Evolutionary conservation across 1,139 yeast species (phyloP).

Genomic region (Saccharomyces hybrid): DNA sequence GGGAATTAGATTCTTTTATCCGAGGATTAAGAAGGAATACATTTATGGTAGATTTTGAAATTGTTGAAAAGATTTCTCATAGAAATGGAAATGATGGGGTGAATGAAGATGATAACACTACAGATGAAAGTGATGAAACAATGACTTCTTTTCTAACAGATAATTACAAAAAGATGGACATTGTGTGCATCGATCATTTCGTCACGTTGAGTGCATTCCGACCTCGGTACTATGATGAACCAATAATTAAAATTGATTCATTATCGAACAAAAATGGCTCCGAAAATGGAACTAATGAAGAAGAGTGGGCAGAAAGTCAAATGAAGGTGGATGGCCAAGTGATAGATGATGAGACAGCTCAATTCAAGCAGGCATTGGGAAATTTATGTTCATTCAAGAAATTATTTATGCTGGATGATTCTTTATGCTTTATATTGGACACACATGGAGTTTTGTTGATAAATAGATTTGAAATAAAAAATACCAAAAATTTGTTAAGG

Average conservation of each 20-base stretch:
- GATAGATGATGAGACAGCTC: slow-evolving; percentile 3
- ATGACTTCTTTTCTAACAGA: slow-evolving; percentile 24
- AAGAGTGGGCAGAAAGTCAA: not conserved
- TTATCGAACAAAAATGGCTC: slow-evolving; percentile 7
- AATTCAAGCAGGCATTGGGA: slow-evolving; percentile 9
- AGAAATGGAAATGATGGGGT: not conserved
- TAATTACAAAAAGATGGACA: slow-evolving; percentile 21
- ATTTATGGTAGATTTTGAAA: slow-evolving; percentile 18
- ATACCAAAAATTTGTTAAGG: slow-evolving; percentile 7
- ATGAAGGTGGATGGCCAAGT: not conserved
- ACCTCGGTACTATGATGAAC: slow-evolving; percentile 22
- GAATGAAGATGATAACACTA: slow-evolving; percentile 2
- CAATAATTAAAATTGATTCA: slow-evolving; percentile 15
- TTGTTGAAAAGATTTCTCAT: slow-evolving; percentile 10
- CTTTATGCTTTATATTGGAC: slow-evolving; percentile 20
- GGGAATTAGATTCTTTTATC: slow-evolving; percentile 16
- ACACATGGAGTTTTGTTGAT: slow-evolving; percentile 21
- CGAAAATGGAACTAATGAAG: not conserved
- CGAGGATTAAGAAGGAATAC: slow-evolving; percentile 17
- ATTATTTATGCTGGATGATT: slow-evolving; percentile 19
- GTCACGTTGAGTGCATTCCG: slow-evolving; percentile 17
- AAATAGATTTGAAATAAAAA: slow-evolving; percentile 13
- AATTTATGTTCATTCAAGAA: slow-evolving; percentile 20
- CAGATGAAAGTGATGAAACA: slow-evolving; percentile 1
- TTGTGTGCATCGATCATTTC: slow-evolving; percentile 19